These are phyloP conservation scores for Helianthus annuus DNA, from an alignment of 129 eudicot species.

Conservation along the genomic window DNA sequence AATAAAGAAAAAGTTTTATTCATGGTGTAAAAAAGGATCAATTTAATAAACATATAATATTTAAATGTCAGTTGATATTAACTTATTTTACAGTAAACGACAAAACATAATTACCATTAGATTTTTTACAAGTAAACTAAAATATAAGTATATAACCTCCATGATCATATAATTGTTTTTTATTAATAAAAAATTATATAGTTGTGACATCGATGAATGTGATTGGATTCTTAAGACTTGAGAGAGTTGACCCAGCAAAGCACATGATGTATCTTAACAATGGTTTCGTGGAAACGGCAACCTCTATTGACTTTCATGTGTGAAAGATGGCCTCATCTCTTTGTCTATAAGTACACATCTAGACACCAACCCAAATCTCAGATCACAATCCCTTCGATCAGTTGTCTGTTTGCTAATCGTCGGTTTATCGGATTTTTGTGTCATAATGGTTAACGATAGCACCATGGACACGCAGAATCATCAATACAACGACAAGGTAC, in stretches of 20 bases:
- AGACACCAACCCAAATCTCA: not conserved
- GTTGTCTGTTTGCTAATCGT: not conserved
- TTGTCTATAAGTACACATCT: slow-evolving; percentile 21
- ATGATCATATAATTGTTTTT: not conserved
- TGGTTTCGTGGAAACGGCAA: slow-evolving; percentile 37
- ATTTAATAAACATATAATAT: no score
- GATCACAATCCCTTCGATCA: not conserved
- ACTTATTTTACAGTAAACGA: not conserved
- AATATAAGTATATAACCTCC: not conserved
- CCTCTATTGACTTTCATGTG: slow-evolving; percentile 22
- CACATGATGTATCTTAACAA: slow-evolving; percentile 36
- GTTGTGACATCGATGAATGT: not conserved
- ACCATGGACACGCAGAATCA: slow-evolving; percentile 28
- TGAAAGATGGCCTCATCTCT: not conserved
- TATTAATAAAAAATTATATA: not conserved
- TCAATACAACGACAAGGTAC: slow-evolving; percentile 33
- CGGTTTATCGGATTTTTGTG: not conserved
- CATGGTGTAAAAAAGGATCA: no score
- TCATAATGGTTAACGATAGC: slow-evolving; percentile 24
- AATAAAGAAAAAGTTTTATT: no score
- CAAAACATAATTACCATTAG: not conserved
- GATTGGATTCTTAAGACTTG: slow-evolving; percentile 9
- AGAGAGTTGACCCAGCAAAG: slow-evolving; percentile 32
- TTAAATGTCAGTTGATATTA: not conserved
- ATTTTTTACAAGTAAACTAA: not conserved